These are phyloP conservation scores for Termitomyces sp. DNA, from an alignment of 768 basidiomycete genomes.

Conservation along the genomic window DNA sequence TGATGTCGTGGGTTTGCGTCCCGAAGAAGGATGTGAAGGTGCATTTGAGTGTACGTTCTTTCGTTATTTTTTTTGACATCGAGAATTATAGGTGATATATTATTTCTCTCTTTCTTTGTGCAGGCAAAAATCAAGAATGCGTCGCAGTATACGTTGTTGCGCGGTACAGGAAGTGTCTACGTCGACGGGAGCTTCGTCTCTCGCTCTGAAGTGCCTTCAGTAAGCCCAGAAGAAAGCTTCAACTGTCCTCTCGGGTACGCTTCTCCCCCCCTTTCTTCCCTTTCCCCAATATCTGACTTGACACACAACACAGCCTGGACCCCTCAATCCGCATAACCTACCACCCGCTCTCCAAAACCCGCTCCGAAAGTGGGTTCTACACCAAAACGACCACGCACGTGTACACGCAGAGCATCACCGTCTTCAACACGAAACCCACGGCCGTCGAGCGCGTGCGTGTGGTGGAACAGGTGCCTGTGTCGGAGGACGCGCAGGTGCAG, in stretches of 20 bases:
- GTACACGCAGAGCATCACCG: slow-evolving; percentile 18
- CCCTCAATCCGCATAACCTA: slow-evolving; percentile 21
- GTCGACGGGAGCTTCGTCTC: slow-evolving; percentile 25
- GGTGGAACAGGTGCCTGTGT: slow-evolving; percentile 19
- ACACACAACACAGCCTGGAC: slow-evolving; percentile 13
- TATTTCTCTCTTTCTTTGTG: neutral
- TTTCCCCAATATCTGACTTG: neutral
- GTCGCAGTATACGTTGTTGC: slow-evolving; percentile 20
- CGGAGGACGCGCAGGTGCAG: slow-evolving; percentile 13
- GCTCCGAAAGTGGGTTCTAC: slow-evolving; percentile 19
- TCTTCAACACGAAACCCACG: slow-evolving; percentile 18
- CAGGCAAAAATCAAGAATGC: slow-evolving; percentile 24
- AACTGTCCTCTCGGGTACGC: slow-evolving; percentile 24
- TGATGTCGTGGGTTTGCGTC: slow-evolving; percentile 22
- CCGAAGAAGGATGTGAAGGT: slow-evolving; percentile 20
- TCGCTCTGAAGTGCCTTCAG: slow-evolving; percentile 15
- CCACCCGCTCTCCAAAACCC: slow-evolving; percentile 18
- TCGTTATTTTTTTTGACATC: too few relatives aligned
- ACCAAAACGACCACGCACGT: slow-evolving; percentile 16
- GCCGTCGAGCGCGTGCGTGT: slow-evolving; percentile 13
- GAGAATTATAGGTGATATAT: neutral
- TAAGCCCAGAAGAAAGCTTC: slow-evolving; percentile 24
- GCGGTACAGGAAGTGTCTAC: slow-evolving; percentile 20
- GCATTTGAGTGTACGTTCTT: slow-evolving; percentile 18
- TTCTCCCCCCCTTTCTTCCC: neutral